Evolutionary conservation across 116 monocot genomes (phyloP).

Genomic region (Phalaenopsis hybrid): DNA sequence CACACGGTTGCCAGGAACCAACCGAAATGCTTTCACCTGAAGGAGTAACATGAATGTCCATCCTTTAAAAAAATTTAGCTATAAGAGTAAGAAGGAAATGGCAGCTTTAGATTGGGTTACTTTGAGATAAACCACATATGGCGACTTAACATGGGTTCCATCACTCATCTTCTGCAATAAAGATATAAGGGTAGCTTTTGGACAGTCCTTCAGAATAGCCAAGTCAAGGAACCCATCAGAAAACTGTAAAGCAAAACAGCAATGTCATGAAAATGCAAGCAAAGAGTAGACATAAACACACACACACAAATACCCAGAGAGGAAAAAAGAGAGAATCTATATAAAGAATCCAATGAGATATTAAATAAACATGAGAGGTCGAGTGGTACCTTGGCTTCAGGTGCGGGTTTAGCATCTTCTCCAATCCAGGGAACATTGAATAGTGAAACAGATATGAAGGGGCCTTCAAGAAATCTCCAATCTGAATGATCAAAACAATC

Average conservation of each 20-base stretch:
- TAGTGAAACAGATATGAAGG: conserved; percentile 65
- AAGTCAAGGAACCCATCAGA: conserved; percentile 85
- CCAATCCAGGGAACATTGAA: conserved; percentile 80
- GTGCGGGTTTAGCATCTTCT: conserved; percentile 53
- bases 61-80: too few species aligned
- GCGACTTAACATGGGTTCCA: conserved; percentile 67
- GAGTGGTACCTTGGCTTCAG: conserved; percentile 63
- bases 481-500: conserved; percentile 27
- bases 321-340: too few species aligned
- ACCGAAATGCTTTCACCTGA: conserved; percentile 67
- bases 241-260: conserved; percentile 46
- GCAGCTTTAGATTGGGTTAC: conserved; percentile 1
- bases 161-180: conserved; percentile 46
- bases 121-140: conserved; percentile 65
- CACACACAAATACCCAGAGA: too few species aligned
- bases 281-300: too few species aligned
- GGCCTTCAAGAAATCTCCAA: conserved; percentile 74
- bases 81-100: too few species aligned
- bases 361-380: background rate
- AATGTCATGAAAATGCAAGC: too few species aligned
- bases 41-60: background rate
- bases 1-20: conserved; percentile 58
- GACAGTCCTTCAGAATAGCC: conserved; percentile 56
- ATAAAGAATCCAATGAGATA: too few species aligned
- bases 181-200: conserved; percentile 44